Evolutionary conservation across 768 basidiomycete species (phyloP), one percentile per base, ranked within the genome.

Genomic region (Trametes meyenii): DNA sequence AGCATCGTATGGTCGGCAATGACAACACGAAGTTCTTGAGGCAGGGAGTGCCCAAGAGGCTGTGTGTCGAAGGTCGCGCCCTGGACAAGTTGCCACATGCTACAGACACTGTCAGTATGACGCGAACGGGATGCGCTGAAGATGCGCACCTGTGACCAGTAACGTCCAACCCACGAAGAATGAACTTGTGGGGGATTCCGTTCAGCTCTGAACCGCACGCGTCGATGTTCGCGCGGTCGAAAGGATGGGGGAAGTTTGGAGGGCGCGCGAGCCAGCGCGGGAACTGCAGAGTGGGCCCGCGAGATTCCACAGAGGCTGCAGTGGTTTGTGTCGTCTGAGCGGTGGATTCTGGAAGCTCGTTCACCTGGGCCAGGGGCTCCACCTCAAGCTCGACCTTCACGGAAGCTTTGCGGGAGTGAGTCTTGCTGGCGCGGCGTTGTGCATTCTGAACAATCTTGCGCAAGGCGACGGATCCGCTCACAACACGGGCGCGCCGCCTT

Each of bases 231-330:
- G 85, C 84, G 48, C 79, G 75, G 40, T 84, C 79, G 42, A 90
- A 81, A 59, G 85, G 83, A 42, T 76, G 68, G 64, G 82, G 86
- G 57, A 58, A 58, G 40, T 43, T 50, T 2, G 78, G 73, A 5
- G 90, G 89, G 12, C 88, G 83, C 35, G 82, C 76, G 51, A 92
- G 85, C 42, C 78, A 84, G 57, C 89, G 83, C n/a, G 89, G 90
- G 23, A 92, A 82, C 61, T 87, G 83, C 8, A 90, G 77, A 61
- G 70, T 40, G 10, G 57, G 48, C 72, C 52, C 45, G 66, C 63
- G 45, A 69, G 72, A 55, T 55, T 68, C 5, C 67, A 65, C 12
- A 67, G 72, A n/a, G 21, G 58, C 74, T 67, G 63, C 70, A 21
- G 60, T 73, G 51, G 70, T 12, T 10, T 50, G 46, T 0, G 45